A percentile compares a stretch with the other conserved stretches of the same genome.
Conservation (phyloP, 225 moss, liverwort and hornwort species). For the Takakia lepidozioides region DNA sequence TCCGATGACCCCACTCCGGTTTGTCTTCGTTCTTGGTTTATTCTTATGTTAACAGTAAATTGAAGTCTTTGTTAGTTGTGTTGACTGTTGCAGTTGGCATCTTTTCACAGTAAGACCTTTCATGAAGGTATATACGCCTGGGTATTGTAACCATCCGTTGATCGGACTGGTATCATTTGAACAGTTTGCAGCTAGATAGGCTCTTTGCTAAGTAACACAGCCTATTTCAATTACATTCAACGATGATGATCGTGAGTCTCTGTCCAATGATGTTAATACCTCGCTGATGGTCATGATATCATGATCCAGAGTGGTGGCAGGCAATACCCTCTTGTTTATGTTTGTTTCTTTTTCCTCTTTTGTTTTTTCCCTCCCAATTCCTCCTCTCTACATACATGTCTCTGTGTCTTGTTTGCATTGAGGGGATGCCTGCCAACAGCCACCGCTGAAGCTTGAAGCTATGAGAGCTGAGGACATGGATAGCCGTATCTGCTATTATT, state of each 20-base stretch:
- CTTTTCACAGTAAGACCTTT: no score
- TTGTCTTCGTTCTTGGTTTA: constrained; percentile 2
- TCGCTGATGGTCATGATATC: constrained; percentile 16
- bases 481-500: no score
- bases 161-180: no score
- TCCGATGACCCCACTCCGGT: constrained; percentile 95
- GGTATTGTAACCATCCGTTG: no score
- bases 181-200: no score
- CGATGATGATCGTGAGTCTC: no score
- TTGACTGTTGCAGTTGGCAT: no score
- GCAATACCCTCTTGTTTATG: neutral
- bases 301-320: constrained; percentile 18
- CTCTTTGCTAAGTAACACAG: no score
- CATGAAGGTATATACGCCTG: no score
- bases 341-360: neutral
- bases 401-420: neutral
- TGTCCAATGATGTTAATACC: constrained; percentile 16
- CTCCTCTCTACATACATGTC: neutral
- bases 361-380: neutral
- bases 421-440: constrained; percentile 11
- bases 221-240: no score
- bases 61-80: no score
- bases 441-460: constrained; percentile 20
- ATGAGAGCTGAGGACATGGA: constrained; percentile 16
- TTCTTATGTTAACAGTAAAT: no score